Base-by-base conservation (phyloP, 176 grass and related monocot species). In the Rhynchospora tenuis region DNA sequence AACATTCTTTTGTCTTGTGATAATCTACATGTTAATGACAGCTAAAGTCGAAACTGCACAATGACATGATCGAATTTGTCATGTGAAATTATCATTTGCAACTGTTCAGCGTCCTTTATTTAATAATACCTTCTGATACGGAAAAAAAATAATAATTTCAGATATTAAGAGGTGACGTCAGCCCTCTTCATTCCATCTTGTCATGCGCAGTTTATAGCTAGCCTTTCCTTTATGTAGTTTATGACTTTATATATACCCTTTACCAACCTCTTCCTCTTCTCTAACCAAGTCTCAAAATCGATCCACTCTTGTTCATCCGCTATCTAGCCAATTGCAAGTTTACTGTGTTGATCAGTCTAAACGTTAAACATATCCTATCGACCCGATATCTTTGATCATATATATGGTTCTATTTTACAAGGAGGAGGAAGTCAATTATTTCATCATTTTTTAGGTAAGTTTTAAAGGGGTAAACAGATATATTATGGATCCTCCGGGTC, bases 201-300 rank as follows among this genome's bases (percentile, higher is more conserved):
- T 61, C 78, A 81, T 63, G 78, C 78, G 78, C 78, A 63, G 78
- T 33, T 59, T 74, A 74, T 51, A 71, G 78, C 57, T 61, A 63
- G 54, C 58, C 56, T 52, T 80, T 17, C 42, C 57, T 81, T 81
- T 81, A 44, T 81, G 72, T 84, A 86, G 61, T 60, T 84, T 12
- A 83, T 90, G 51, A 83, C 64, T 92, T 82, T 91, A 61, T 81
- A 81, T 62, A 81, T 63, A 81, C 74, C 60, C 81, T 60, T 89
- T 42, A 91, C 91, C 76, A 89, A 86, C 75, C 91, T 82, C 88
- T 81, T 65, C 59, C 24, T 71, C 73, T 78, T 51, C 29, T 28
- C 78, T 63, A 44, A 20, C 59, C 4, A 63, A 58, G 85, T 73
- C 73, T 80, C 71, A 15, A 83, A 80, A 52, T 28, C 33, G 54